A percentile compares a stretch with the other conserved stretches of the same genome.
These are phyloP conservation scores for Neurospora sp. DNA, from an alignment of 495 filamentous ascomycete genomes.

Conservation along the genomic window DNA sequence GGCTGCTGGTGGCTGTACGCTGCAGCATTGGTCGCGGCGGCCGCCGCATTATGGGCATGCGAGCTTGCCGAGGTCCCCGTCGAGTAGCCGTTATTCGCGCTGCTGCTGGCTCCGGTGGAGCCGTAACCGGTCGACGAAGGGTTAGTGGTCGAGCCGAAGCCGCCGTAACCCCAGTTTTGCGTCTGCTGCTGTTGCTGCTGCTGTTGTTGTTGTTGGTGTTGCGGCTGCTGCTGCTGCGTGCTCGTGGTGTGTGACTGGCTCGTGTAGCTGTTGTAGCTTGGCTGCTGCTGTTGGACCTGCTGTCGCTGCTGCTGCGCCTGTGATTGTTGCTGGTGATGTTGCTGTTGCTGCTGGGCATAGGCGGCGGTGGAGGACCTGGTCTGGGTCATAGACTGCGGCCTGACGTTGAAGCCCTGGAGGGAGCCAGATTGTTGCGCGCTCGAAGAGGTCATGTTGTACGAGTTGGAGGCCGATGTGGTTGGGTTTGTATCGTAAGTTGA, in stretches of 20 bases:
- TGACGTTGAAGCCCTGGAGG: slow-evolving; percentile 16
- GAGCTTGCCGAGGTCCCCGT: neutral
- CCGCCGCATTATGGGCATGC: slow-evolving; percentile 4
- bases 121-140: slow-evolving; percentile 8
- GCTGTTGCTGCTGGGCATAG: slow-evolving; percentile 16
- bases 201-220: neutral
- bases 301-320: slow-evolving; percentile 9
- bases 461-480: slow-evolving; percentile 1
- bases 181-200: neutral
- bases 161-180: slow-evolving; percentile 3
- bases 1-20: slow-evolving; percentile 6
- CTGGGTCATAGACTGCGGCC: slow-evolving; percentile 12
- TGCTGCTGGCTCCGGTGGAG: slow-evolving; percentile 1
- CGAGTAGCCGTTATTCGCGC: slow-evolving; percentile 7
- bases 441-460: slow-evolving; percentile 5
- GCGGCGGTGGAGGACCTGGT: slow-evolving; percentile 9
- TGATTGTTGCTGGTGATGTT: slow-evolving; percentile 12
- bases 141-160: slow-evolving; percentile 4
- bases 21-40: neutral
- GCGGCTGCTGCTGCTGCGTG: slow-evolving; percentile 8
- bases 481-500: slow-evolving; percentile 11
- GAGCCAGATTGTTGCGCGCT: slow-evolving; percentile 11
- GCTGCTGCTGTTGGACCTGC: slow-evolving; percentile 9
- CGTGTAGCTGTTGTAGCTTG: slow-evolving; percentile 7
- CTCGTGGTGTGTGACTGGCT: slow-evolving; percentile 9